Base-by-base conservation (phyloP, 768 basidiomycete genomes). In the Serendipita sp. region DNA sequence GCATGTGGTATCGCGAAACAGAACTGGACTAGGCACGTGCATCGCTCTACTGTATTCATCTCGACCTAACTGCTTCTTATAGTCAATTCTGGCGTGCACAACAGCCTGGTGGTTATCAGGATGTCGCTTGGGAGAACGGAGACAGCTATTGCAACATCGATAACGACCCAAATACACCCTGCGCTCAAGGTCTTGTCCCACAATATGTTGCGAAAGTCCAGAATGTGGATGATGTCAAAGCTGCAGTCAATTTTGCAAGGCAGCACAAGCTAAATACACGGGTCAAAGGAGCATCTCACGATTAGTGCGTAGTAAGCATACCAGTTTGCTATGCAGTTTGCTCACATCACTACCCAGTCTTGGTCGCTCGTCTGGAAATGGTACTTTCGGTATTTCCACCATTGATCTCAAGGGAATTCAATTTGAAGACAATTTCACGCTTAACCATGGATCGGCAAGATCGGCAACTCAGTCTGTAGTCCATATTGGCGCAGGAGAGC, bases 361-460 rank as follows among this genome's bases (percentile, higher is more conserved):
- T 2, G 78, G 78, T 35, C 72, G 77, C 5, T 77, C 75, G 64
- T 66, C 75, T 11, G 76, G 73, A 7, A 67, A 72, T 18, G 75
- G 74, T 2, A 70, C 74, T 0, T 75, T 79, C 48, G 51, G 75
- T 47, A 68, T 79, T 32, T 79, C 76, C 76, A 79, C 75, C 0
- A 78, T 77, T 58, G 68, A 76, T 47, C 70, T 77, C 68, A 75
- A 77, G 71, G 71, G 75, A 30, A 74, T 76, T 64, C 72, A 69
- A 0, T 77, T 74, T 41, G 66, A 75, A 30, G 13, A 69, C 1
- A 65, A 66, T 3, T 76, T 76, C 65, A 63, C 60, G 7, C 76
- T 78, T 0, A 67, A 73, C 4, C 77, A 80, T 28, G 68, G 65
- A 1, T 66, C 70, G 4, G 28, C 8, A 7, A 64, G 63, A 4